These are phyloP conservation scores for Trametes sp. DNA, from an alignment of 1,284 basidiomycete species.

Conservation along the genomic window DNA sequence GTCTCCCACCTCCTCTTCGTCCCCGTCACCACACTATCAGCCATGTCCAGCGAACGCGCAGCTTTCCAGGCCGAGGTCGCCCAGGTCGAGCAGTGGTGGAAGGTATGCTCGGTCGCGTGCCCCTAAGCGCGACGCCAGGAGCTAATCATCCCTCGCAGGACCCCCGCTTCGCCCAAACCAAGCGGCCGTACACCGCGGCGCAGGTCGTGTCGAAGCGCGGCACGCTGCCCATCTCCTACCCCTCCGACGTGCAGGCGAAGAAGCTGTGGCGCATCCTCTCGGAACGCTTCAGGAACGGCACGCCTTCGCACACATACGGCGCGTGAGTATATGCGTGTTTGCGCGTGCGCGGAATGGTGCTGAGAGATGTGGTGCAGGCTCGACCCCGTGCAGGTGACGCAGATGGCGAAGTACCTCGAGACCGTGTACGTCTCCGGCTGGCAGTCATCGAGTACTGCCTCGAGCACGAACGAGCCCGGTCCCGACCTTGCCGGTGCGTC, in stretches of 20 bases:
- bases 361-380: constrained; percentile 60
- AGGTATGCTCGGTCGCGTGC: constrained; percentile 58
- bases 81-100: constrained; percentile 82
- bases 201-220: constrained; percentile 96
- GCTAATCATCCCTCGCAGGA: constrained; percentile 56
- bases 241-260: constrained; percentile 86
- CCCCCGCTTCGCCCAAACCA: constrained; percentile 86
- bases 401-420: constrained; percentile 99
- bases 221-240: constrained; percentile 86
- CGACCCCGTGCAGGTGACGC: constrained; percentile 96
- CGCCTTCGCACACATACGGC: constrained; percentile 95
- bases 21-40: constrained; percentile 46
- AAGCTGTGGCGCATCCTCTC: constrained; percentile 84
- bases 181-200: constrained; percentile 91
- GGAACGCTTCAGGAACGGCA: constrained; percentile 72
- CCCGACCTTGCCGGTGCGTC: constrained; percentile 91
- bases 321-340: constrained; percentile 71
- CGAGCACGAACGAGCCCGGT: constrained; percentile 93
- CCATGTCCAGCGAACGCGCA: constrained; percentile 49
- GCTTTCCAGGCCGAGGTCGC: constrained; percentile 57
- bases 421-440: constrained; percentile 99
- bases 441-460: constrained; percentile 94
- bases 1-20: constrained; percentile 1
- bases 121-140: constrained; percentile 4
- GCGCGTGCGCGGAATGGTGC: not conserved